Conservation (phyloP, 176 grass and related monocot genomes). For the Musa acuminata region DNA sequence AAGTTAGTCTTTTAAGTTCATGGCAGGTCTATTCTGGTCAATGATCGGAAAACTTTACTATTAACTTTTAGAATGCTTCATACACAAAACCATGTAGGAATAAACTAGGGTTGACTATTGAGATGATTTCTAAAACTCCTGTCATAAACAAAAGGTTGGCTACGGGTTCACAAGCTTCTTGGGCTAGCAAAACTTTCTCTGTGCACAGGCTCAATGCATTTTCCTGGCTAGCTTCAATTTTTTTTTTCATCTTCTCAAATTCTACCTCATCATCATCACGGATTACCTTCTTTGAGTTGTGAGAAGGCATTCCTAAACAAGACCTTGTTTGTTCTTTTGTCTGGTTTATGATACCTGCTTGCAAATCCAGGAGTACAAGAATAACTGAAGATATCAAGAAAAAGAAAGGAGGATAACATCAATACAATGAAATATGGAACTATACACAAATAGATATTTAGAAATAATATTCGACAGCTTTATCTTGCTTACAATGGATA, state of each 20-base stretch:
- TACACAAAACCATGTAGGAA: too few species aligned
- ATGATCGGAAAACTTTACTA: neutral
- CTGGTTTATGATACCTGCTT: constrained; percentile 63
- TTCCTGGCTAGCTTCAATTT: constrained; percentile 85
- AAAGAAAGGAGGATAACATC: neutral
- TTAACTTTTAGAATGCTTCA: too few species aligned
- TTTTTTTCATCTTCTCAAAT: constrained; percentile 75
- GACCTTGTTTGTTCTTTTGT: constrained; percentile 81
- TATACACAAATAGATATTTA: neutral
- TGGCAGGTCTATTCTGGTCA: neutral
- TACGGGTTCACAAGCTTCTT: constrained; percentile 89
- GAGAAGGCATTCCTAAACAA: constrained; percentile 41
- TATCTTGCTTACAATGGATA: neutral
- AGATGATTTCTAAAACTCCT: too few species aligned
- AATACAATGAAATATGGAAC: neutral
- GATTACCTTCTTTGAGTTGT: constrained; percentile 47
- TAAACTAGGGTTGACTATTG: too few species aligned
- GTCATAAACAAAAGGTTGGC: constrained; percentile 3
- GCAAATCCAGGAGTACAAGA: constrained; percentile 2
- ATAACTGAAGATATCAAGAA: neutral
- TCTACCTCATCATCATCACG: constrained; percentile 53
- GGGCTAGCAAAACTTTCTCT: constrained; percentile 79
- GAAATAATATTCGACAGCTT: neutral
- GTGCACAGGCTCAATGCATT: constrained; percentile 72
- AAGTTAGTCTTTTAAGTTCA: neutral